Evolutionary conservation across 75 land plant species (phyloP).

Genomic region (Adiantum capillusveneris): DNA sequence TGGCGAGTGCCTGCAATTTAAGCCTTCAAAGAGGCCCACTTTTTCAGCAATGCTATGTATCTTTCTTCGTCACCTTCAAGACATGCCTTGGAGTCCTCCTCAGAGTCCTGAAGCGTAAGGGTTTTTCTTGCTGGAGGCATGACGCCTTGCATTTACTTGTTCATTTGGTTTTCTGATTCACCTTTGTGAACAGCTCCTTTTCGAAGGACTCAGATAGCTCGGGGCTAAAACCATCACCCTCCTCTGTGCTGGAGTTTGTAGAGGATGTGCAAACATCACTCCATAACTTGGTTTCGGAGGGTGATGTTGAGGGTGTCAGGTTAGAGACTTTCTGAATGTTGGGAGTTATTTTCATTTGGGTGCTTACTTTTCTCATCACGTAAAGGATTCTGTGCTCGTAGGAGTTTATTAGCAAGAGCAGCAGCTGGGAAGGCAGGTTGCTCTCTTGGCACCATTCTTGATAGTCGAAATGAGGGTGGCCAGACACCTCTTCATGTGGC

Average conservation of each 20-base stretch:
- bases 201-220: conserved; percentile 28
- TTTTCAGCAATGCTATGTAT: conserved; percentile 73
- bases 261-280: conserved; percentile 42
- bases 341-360: neutral
- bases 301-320: conserved; percentile 62
- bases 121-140: neutral
- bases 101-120: conserved; percentile 86
- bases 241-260: conserved; percentile 48
- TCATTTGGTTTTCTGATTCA: neutral
- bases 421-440: conserved; percentile 31
- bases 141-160: no score
- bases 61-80: conserved; percentile 81
- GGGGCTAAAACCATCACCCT: conserved; percentile 45
- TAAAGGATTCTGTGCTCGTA: conserved; percentile 14
- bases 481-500: conserved; percentile 92
- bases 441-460: conserved; percentile 44
- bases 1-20: conserved; percentile 90
- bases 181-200: conserved; percentile 13
- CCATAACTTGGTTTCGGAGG: conserved; percentile 67
- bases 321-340: conserved; percentile 5
- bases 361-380: neutral
- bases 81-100: conserved; percentile 83
- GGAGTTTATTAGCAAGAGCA: conserved; percentile 61
- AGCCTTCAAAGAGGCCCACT: conserved; percentile 75
- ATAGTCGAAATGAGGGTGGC: conserved; percentile 75